Percentiles rank a stretch among this genome's conserved stretches.
Evolutionary conservation across 2,329 filamentous ascomycete species (phyloP).

Genomic region (Sclerotinia trifoliorum): DNA sequence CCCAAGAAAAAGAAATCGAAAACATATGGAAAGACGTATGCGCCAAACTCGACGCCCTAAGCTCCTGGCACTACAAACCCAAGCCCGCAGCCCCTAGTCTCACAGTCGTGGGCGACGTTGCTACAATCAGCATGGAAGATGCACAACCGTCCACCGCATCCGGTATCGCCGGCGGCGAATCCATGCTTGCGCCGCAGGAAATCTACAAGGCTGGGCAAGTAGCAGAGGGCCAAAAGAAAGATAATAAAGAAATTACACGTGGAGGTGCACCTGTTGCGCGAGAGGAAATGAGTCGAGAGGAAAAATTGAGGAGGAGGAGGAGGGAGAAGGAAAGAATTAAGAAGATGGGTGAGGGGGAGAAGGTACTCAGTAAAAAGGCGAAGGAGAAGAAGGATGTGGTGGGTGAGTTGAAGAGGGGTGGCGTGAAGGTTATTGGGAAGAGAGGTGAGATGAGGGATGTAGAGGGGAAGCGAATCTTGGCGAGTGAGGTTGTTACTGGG

Average conservation of each 20-base stretch:
- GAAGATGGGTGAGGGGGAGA: conserved; percentile 60
- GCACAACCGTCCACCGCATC: conserved; percentile 81
- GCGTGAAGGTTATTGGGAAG: conserved; percentile 87
- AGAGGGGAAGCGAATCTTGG: conserved; percentile 72
- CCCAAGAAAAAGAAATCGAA: conserved; percentile 80
- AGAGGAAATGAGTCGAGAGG: conserved; percentile 85
- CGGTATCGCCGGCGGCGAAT: conserved; percentile 65
- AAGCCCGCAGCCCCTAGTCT: conserved; percentile 79
- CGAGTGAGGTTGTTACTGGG: conserved; percentile 51
- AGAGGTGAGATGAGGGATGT: conserved; percentile 84
- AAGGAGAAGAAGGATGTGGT: conserved; percentile 52
- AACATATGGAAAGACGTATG: conserved; percentile 79
- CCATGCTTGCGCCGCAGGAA: conserved; percentile 89
- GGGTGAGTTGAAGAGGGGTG: conserved; percentile 69
- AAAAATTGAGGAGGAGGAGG: conserved; percentile 72
- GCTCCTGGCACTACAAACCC: conserved; percentile 93
- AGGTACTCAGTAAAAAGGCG: conserved; percentile 57
- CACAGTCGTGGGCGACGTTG: conserved; percentile 84
- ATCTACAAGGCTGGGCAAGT: conserved; percentile 79
- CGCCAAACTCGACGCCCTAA: conserved; percentile 80
- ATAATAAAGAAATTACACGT: conserved; percentile 73
- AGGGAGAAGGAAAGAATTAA: conserved; percentile 82
- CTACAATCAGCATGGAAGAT: conserved; percentile 93
- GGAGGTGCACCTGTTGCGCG: conserved; percentile 73
- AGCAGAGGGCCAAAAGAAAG: conserved; percentile 53